Percentiles rank a stretch among this genome's conserved stretches.
Evolutionary conservation across 2,329 filamentous ascomycete genomes (phyloP).

Genomic region (Blumeria hordei): DNA sequence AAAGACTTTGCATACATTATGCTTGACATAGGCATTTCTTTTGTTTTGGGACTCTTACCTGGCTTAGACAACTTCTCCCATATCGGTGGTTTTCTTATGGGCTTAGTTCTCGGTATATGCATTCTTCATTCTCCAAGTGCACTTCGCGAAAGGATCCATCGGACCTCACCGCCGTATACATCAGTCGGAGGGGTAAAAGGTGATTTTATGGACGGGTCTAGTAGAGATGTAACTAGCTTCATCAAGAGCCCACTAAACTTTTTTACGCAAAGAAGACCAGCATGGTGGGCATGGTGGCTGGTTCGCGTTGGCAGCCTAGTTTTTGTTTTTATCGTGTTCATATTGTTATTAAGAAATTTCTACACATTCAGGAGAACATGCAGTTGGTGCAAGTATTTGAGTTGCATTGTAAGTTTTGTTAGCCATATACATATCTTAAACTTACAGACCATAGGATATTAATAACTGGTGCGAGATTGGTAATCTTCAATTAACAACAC

Average conservation of each 20-base stretch:
- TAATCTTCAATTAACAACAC: constrained; percentile 8
- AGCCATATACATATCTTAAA: background rate
- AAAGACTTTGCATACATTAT: constrained; percentile 75
- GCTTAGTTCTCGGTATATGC: constrained; percentile 63
- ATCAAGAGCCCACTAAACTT: constrained; percentile 45
- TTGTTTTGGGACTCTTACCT: constrained; percentile 74
- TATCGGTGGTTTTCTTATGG: constrained; percentile 88
- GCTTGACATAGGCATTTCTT: constrained; percentile 68
- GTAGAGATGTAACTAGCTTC: constrained; percentile 18
- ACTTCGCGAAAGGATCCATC: constrained; percentile 48
- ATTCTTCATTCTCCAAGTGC: constrained; percentile 71
- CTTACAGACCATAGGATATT: constrained; percentile 42
- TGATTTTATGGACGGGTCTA: constrained; percentile 10
- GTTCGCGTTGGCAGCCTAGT: constrained; percentile 57
- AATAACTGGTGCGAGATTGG: constrained; percentile 39
- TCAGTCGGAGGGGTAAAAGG: constrained; percentile 30
- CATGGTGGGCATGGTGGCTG: constrained; percentile 98
- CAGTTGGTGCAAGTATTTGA: constrained; percentile 84
- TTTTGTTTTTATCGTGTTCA: constrained; percentile 62
- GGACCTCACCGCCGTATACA: constrained; percentile 44
- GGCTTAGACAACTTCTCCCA: constrained; percentile 94
- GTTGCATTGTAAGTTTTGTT: constrained; percentile 52
- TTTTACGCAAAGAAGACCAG: constrained; percentile 73
- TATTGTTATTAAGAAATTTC: constrained; percentile 74
- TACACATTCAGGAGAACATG: constrained; percentile 58